Conservation (phyloP, 305 asterid species). For the Lippia alba region DNA sequence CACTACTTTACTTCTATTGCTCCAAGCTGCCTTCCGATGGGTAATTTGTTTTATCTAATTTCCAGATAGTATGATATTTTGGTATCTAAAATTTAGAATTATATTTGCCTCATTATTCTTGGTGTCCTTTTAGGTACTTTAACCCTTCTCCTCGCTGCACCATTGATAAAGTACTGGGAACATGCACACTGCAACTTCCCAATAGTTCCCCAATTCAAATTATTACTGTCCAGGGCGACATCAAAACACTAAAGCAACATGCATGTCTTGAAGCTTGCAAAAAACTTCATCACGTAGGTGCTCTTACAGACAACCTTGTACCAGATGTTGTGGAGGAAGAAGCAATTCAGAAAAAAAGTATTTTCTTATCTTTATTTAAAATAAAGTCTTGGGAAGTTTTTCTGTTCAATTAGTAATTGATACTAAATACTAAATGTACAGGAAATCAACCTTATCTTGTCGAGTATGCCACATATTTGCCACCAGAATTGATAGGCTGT, state of each 20-base stretch:
- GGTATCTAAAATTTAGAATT: slow-evolving; percentile 5
- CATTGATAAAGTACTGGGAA: slow-evolving; percentile 47
- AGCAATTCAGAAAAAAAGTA: slow-evolving; percentile 49
- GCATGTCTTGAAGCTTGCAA: slow-evolving; percentile 90
- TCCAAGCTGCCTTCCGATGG: slow-evolving; percentile 88
- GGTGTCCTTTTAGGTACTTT: slow-evolving; percentile 59
- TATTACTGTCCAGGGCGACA: slow-evolving; percentile 46
- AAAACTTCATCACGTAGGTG: slow-evolving; percentile 68
- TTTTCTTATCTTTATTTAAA: slow-evolving; percentile 2
- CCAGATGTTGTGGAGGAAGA: slow-evolving; percentile 76
- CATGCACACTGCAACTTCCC: slow-evolving; percentile 69
- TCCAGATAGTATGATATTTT: not conserved
- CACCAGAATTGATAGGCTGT: slow-evolving; percentile 65
- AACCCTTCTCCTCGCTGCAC: slow-evolving; percentile 68
- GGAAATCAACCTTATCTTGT: slow-evolving; percentile 42
- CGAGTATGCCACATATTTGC: slow-evolving; percentile 52
- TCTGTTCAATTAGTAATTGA: slow-evolving; percentile 12
- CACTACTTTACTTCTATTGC: slow-evolving; percentile 71
- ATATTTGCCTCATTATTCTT: slow-evolving; percentile 6
- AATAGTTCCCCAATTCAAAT: slow-evolving; percentile 64
- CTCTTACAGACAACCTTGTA: slow-evolving; percentile 75
- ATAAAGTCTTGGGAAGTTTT: not conserved
- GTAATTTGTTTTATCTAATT: slow-evolving; percentile 41
- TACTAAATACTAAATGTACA: slow-evolving; percentile 40
- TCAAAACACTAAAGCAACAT: slow-evolving; percentile 59